phyloP scores from a whole-genome alignment of 208 protist species.

The Leishmania turanica region DNA sequence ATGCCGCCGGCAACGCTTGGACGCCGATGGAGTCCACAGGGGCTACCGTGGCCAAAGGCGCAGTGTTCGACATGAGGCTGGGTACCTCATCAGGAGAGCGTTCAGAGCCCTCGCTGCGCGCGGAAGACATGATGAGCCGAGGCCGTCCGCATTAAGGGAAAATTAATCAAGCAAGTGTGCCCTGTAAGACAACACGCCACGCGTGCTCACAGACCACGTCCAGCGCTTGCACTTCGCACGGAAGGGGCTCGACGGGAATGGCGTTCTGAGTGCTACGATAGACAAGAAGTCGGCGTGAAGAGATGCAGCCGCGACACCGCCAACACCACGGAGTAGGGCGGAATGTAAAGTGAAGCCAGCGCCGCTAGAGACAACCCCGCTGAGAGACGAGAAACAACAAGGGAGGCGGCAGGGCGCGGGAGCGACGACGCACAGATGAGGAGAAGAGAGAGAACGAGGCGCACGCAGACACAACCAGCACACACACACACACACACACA shows the following conservation, averaged over 20 bases:
- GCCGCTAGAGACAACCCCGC: too few relatives aligned
- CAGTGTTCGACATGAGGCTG: neutral
- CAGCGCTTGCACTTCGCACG: neutral
- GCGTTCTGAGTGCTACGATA: neutral
- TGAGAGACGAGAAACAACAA: neutral
- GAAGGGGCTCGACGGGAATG: neutral
- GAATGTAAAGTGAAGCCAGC: neutral
- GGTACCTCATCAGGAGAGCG: neutral
- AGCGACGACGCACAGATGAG: neutral
- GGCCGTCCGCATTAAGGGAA: neutral
- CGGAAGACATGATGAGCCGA: neutral
- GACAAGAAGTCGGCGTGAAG: neutral
- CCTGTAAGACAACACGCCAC: neutral
- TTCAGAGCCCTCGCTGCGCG: neutral
- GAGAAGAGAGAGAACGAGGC: neutral
- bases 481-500: too few relatives aligned
- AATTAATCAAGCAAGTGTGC: neutral
- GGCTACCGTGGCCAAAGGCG: neutral
- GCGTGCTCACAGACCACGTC: neutral
- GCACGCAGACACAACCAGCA: neutral
- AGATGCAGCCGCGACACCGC: neutral
- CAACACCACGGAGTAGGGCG: neutral
- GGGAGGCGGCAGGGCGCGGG: neutral
- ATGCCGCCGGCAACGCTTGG: neutral
- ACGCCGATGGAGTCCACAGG: neutral